phyloP scores from a whole-genome alignment of 768 basidiomycete species.

The Naganishia friedmannii region DNA sequence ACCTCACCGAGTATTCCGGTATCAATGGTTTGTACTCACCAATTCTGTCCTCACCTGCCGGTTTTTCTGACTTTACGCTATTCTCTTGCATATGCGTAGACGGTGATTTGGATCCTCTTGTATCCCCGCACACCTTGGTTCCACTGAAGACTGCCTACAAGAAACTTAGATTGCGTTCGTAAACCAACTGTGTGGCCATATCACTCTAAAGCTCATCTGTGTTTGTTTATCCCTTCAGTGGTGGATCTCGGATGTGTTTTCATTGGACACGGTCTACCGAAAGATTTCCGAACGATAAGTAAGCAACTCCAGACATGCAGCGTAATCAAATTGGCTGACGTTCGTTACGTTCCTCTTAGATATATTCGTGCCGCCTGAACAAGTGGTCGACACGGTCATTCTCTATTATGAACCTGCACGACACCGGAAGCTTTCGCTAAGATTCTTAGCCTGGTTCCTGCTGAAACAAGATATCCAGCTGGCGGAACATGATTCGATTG shows the following conservation, averaged over 20 bases:
- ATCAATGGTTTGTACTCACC: conserved; percentile 69
- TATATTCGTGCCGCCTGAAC: conserved; percentile 89
- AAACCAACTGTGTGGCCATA: neutral
- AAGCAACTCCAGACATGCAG: conserved; percentile 47
- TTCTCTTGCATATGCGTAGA: conserved; percentile 56
- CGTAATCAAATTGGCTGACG: conserved; percentile 4
- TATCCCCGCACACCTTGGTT: conserved; percentile 82
- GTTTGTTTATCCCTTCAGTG: conserved; percentile 5
- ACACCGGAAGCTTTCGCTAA: conserved; percentile 81
- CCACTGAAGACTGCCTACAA: conserved; percentile 98
- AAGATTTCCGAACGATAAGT: conserved; percentile 99
- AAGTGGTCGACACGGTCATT: conserved; percentile 96
- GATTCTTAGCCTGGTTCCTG: conserved; percentile 93
- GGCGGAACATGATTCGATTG: conserved; percentile 96
- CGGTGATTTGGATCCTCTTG: conserved; percentile 83
- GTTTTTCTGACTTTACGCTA: neutral
- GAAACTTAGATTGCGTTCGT: conserved; percentile 70
- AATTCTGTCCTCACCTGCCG: conserved; percentile 15
- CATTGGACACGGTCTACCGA: conserved; percentile 92
- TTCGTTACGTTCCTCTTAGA: conserved; percentile 58
- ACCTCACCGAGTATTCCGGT: conserved; percentile 93
- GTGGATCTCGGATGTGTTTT: conserved; percentile 95
- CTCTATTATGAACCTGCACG: conserved; percentile 80
- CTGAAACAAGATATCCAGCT: conserved; percentile 86
- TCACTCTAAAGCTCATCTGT: neutral